phyloP scores from a whole-genome alignment of 306 rosid species.

The Prunus padus region DNA sequence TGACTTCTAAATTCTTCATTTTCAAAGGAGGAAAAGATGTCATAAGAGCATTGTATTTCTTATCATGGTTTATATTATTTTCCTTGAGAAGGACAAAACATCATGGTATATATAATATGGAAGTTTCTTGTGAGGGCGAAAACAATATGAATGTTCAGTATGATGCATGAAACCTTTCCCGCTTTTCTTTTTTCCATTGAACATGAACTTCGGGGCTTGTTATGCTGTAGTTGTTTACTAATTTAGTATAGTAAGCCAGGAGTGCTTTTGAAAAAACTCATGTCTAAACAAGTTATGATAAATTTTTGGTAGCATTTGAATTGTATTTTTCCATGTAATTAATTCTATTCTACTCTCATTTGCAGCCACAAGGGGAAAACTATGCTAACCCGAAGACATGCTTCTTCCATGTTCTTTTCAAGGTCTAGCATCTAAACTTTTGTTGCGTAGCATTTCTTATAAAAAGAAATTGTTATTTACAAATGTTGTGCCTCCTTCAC shows the following conservation, averaged over 20 bases:
- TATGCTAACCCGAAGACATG: constrained; percentile 94
- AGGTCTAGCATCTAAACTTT: constrained; percentile 45
- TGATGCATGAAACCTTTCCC: background rate
- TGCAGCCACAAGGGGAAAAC: constrained; percentile 85
- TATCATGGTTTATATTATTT: background rate
- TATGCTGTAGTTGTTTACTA: background rate
- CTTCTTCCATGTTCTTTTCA: constrained; percentile 93
- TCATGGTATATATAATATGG: background rate
- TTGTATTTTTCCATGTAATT: constrained; percentile 10
- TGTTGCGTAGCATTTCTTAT: background rate
- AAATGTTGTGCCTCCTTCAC: constrained; percentile 3
- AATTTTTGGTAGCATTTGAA: background rate
- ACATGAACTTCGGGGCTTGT: background rate
- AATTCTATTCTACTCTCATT: constrained; percentile 10
- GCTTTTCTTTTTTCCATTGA: background rate
- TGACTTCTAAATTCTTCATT: background rate
- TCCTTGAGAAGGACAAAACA: background rate
- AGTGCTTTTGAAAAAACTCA: background rate
- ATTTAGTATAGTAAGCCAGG: background rate
- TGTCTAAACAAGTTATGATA: background rate
- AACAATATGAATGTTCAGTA: background rate
- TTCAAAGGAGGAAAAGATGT: background rate
- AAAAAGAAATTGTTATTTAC: background rate
- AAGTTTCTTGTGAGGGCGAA: background rate
- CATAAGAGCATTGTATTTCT: background rate